Evolutionary conservation across 169 alveolate species (phyloP), one percentile per base, ranked within the genome.

Genomic region (Plasmodium inui): DNA sequence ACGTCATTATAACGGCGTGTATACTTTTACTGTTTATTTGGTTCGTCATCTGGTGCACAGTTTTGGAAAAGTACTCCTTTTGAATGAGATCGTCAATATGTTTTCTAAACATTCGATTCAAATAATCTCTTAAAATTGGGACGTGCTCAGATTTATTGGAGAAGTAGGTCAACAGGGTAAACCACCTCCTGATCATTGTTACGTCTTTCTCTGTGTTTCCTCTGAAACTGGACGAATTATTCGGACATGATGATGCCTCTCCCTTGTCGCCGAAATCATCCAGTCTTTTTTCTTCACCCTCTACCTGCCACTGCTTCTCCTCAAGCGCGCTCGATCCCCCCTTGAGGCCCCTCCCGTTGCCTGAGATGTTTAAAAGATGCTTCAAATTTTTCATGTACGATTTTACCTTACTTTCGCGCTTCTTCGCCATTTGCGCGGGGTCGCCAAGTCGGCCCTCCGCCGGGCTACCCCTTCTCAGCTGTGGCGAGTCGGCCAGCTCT

Each of bases 1-100:
- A 86, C 7, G 93, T 74, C 37, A 19, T 76, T 74, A 86, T 86
- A 32, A 86, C 67, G 22, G 93, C 84, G 70, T 86, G 93, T 12
- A 86, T 37, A 44, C 86, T 86, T 86, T 86, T 86, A 53, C 93
- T 86, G 81, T 86, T 86, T 28, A 86, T 86, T 19, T 86, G 93
- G 37, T 86, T 86, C 67, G 84, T 78, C 71, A 86, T 53, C 57
- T 86, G 70, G 67, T 86, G 78, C 8, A 78, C 85, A 0, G 93
- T 86, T 86, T 86, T 86, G 30, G 82, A 53, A 55, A 86, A 86
- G 30, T 86, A 86, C 26, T 76, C 44, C 34, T 74, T 12, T 34
- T 30, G 17, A 70, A 86, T 86, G 46, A 86, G 67, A 30, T 61
- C 74, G 22, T 86, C 86, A 37, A 86, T 86, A 34, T 86, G 79